phyloP scores from a whole-genome alignment of 768 basidiomycete species.

The Calocera viscosa region DNA sequence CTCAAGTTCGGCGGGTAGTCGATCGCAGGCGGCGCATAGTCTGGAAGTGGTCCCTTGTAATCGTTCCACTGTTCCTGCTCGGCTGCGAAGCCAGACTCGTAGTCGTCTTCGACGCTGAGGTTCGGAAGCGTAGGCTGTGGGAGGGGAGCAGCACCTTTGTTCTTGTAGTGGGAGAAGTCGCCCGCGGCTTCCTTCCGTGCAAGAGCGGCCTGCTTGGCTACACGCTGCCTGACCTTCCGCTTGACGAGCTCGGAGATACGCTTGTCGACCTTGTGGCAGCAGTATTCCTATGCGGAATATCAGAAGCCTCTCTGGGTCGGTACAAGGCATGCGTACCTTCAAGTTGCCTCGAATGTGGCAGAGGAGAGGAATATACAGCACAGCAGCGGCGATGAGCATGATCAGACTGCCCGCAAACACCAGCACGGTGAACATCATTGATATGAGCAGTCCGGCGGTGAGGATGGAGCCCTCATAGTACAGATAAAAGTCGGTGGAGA shows the following conservation, averaged over 20 bases:
- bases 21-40: background rate
- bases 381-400: constrained; percentile 66
- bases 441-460: constrained; percentile 72
- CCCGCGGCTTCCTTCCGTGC: constrained; percentile 87
- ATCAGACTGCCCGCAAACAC: constrained; percentile 77
- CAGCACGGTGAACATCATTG: constrained; percentile 80
- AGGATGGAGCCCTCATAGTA: constrained; percentile 46
- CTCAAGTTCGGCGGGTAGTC: background rate
- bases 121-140: constrained; percentile 94
- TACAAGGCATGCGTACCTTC: constrained; percentile 46
- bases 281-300: constrained; percentile 70
- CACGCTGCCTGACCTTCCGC: constrained; percentile 74
- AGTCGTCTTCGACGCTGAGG: constrained; percentile 68
- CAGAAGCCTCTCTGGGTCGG: background rate
- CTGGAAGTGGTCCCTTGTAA: background rate
- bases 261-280: constrained; percentile 99
- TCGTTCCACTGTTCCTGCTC: background rate
- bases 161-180: constrained; percentile 82
- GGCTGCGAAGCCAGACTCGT: constrained; percentile 24
- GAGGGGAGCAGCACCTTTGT: constrained; percentile 79
- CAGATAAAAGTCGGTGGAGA: constrained; percentile 46
- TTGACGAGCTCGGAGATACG: constrained; percentile 90
- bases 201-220: constrained; percentile 62
- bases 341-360: constrained; percentile 94
- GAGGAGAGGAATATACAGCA: constrained; percentile 87